phyloP scores from a whole-genome alignment of 108 stramenopile genomes.

The Pseudonitzschia multistriata region DNA sequence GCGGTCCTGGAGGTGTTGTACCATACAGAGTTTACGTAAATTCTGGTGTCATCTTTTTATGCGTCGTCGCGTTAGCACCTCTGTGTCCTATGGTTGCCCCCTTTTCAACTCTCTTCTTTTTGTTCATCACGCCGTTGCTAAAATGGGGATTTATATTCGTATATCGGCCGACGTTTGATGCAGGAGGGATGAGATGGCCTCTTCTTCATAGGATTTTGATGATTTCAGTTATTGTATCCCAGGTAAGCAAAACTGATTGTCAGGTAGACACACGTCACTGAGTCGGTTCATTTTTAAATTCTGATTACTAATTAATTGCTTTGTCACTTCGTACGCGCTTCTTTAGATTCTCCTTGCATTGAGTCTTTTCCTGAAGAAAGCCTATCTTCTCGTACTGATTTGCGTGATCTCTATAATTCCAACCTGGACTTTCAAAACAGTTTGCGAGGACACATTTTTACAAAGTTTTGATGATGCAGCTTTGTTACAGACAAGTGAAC shows the following conservation, averaged over 20 bases:
- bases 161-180: slow-evolving; percentile 63
- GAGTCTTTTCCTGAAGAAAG: slow-evolving; percentile 57
- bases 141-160: slow-evolving; percentile 68
- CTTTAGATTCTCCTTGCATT: slow-evolving; percentile 34
- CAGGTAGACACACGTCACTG: not conserved
- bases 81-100: slow-evolving; percentile 75
- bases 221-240: slow-evolving; percentile 40
- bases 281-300: not conserved
- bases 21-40: slow-evolving; percentile 85
- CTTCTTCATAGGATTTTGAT: slow-evolving; percentile 74
- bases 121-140: slow-evolving; percentile 61
- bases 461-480: slow-evolving; percentile 73
- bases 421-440: slow-evolving; percentile 49
- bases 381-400: slow-evolving; percentile 64
- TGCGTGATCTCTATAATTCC: slow-evolving; percentile 57
- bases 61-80: slow-evolving; percentile 66
- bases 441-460: slow-evolving; percentile 48
- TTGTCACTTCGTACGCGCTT: not conserved
- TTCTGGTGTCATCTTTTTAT: slow-evolving; percentile 77
- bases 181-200: slow-evolving; percentile 63
- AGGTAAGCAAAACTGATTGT: not conserved
- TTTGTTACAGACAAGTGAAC: slow-evolving; percentile 74
- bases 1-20: slow-evolving; percentile 65
- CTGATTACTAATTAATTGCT: not conserved
- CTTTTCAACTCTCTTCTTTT: slow-evolving; percentile 59